phyloP scores from a whole-genome alignment of 1,139 yeast species.

The Zygoascus hellenicus region DNA sequence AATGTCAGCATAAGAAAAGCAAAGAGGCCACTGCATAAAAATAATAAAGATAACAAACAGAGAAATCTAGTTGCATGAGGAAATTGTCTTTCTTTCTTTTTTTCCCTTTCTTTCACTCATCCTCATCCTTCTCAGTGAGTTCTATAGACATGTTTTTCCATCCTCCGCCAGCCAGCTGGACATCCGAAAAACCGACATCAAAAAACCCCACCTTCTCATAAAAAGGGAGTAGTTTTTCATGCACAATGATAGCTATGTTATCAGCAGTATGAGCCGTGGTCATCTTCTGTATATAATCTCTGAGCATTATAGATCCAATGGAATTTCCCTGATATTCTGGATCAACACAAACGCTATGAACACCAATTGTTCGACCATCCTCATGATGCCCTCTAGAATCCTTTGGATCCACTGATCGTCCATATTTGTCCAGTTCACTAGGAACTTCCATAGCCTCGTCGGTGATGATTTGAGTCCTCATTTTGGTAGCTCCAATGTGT shows the following conservation, averaged over 20 bases:
- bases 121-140: slow-evolving; percentile 30
- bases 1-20: too few species aligned
- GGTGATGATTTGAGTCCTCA: slow-evolving; percentile 47
- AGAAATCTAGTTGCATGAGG: too few species aligned
- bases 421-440: slow-evolving; percentile 26
- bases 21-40: too few species aligned
- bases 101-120: slow-evolving; percentile 11
- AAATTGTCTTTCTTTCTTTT: too few species aligned
- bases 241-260: slow-evolving; percentile 67
- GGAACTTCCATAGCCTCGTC: slow-evolving; percentile 66
- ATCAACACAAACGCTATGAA: slow-evolving; percentile 75
- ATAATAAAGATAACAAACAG: not conserved
- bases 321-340: slow-evolving; percentile 77
- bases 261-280: slow-evolving; percentile 84
- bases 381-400: slow-evolving; percentile 68
- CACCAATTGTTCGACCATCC: slow-evolving; percentile 64
- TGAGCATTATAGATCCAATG: slow-evolving; percentile 74
- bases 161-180: slow-evolving; percentile 52
- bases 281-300: slow-evolving; percentile 86
- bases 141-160: slow-evolving; percentile 65
- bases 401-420: slow-evolving; percentile 25
- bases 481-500: slow-evolving; percentile 80
- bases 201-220: slow-evolving; percentile 76
- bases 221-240: slow-evolving; percentile 62
- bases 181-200: slow-evolving; percentile 55